Evolutionary conservation across 768 basidiomycete genomes (phyloP), one percentile per base, ranked within the genome.

Genomic region (Termitomyces sp.): DNA sequence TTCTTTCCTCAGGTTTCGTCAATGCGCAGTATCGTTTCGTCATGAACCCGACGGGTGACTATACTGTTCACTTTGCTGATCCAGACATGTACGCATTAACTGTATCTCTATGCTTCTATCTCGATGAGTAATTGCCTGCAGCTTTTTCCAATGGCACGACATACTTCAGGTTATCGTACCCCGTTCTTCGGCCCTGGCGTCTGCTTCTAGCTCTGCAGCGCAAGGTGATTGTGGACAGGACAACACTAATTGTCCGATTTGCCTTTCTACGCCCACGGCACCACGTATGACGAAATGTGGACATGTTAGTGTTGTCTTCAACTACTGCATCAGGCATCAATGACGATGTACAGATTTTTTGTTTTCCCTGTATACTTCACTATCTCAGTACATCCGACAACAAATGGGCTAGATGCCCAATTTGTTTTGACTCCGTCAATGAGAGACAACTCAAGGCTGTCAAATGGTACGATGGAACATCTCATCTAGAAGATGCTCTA

Each of bases 251-350:
- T 99, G 97, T 71, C 97, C 97, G 3, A 98, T 99, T 59, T 99
- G 97, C 71, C 78, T 99, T 41, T 91, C 92, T 41, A 83, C 90
- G 41, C 96, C 94, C 5, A 82, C 85, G 41, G 91, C 91, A 28
- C 90, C 93, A 15, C 79, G 95, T 48, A 93, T 94, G 87, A 98
- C 95, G 22, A 96, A 93, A 75, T 98, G 95, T 62, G 96, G 95
- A 46, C 97, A 99, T 81, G 94, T 96, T 63, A 73, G 91, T 86
- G 21, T 57, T 43, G 51, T 45, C 19, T 37, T 38, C 52, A 24
- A 56, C 55, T 47, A 45, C 4, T 28, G 51, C 6, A 42, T 56
- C 38, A 58, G 45, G 21, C 60, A 38, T 62, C 58, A 49, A 54
- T 57, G 45, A 51, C 52, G 42, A 26, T 57, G 11, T 37, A 12